A percentile compares a stretch with the other conserved stretches of the same genome.
Conservation (phyloP, 1,284 basidiomycete species). For the Malassezia furfur region DNA sequence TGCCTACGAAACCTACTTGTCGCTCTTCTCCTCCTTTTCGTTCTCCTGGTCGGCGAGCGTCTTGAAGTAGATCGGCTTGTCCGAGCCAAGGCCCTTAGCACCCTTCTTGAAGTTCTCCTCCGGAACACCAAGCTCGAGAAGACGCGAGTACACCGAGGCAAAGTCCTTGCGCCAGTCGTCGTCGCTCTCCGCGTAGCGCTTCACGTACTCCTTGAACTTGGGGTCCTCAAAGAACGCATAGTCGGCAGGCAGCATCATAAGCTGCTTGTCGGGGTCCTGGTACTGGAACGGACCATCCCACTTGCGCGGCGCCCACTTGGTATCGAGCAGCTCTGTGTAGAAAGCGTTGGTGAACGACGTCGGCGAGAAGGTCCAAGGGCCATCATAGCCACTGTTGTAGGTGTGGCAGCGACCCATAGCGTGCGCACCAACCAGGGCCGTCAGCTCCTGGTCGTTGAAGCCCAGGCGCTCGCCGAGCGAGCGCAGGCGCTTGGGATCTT, state of each 20-base stretch:
- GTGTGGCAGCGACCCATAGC: conserved; percentile 50
- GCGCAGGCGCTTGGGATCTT: conserved; percentile 52
- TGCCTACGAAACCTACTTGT: neutral
- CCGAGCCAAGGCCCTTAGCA: conserved; percentile 1
- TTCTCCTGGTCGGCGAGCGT: conserved; percentile 8
- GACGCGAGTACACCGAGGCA: conserved; percentile 26
- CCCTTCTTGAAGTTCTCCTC: conserved; percentile 29
- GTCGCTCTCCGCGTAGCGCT: conserved; percentile 44
- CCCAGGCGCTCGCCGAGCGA: conserved; percentile 54
- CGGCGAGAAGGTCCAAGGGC: conserved; percentile 46
- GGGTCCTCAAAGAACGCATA: conserved; percentile 35
- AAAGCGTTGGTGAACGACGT: conserved; percentile 44
- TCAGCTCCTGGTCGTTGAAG: conserved; percentile 55
- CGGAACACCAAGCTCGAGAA: conserved; percentile 45
- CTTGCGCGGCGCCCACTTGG: conserved; percentile 56
- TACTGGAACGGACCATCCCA: conserved; percentile 89
- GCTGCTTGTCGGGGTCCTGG: conserved; percentile 69
- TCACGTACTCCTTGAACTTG: conserved; percentile 38
- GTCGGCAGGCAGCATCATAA: conserved; percentile 69
- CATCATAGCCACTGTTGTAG: conserved; percentile 42
- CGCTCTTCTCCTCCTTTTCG: neutral
- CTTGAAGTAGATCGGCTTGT: conserved; percentile 6
- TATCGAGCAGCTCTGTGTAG: conserved; percentile 50
- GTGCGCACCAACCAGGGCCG: conserved; percentile 55
- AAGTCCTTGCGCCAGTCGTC: conserved; percentile 46